Base-by-base conservation (phyloP, 2,329 filamentous ascomycete species). In the Xylaria sp. region DNA sequence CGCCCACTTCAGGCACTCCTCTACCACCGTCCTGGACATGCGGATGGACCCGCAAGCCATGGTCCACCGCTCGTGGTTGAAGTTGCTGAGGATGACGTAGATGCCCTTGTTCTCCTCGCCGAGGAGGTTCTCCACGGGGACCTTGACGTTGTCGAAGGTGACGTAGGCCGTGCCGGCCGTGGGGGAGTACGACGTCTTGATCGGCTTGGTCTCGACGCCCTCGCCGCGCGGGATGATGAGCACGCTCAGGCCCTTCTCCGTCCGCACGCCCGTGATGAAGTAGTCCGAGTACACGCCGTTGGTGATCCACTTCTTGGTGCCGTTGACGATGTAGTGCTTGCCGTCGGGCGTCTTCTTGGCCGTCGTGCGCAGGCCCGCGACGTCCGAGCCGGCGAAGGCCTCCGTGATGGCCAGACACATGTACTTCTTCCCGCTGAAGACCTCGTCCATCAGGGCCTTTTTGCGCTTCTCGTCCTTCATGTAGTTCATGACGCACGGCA, bases 341-440 rank as follows among this genome's bases (percentile, higher is more conserved):
- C 92, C 92, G 77, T 94, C 92, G 1, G 89, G 81, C 0, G 91
- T 93, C 83, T 94, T 93, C 74, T 86, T 86, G 1, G 92, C 93
- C 0, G 92, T 96, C 0, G 93, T 96, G 70, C 91, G 86, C 46
- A 97, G 84, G 18, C 92, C 90, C 15, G 93, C 92, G 4, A 97
- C 93, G 79, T 97, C 94, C 46, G 88, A 91, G 15, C 93, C 93
- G 18, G 93, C 93, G 81, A 97, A 96, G 0, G 94, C 93, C 81
- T 97, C 94, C 1, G 93, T 96, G 77, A 97, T 94, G 63, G 93
- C 93, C 2, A 97, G 84, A 77, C 91, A 95, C 78, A 96, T 93
- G 85, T 94, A 94, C 88, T 96, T 96, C 85, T 90, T 89, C 69
- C 93, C 93, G 55, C 87, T 88, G 73, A 97, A 87, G 55, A 93